These are phyloP conservation scores for Gossypium schwendimanii DNA, from an alignment of 441 rosid genomes.

Conservation along the genomic window DNA sequence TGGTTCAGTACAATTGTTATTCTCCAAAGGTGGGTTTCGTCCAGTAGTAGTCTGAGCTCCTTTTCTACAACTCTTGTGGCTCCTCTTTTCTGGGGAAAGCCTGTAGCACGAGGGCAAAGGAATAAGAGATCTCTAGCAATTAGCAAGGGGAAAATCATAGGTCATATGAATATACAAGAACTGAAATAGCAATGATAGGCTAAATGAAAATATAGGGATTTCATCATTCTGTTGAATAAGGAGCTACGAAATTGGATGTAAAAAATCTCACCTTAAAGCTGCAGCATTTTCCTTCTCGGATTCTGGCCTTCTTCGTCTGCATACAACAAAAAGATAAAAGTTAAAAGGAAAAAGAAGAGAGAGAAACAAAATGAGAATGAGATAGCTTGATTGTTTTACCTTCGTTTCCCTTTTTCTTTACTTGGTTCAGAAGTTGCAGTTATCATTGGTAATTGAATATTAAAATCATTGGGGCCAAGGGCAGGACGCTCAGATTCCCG, in stretches of 20 bases:
- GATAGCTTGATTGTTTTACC: slow-evolving; percentile 28
- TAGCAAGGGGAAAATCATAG: neutral
- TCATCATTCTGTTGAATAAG: neutral
- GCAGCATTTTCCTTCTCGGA: slow-evolving; percentile 21
- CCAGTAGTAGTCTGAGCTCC: neutral
- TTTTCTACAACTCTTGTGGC: slow-evolving; percentile 18
- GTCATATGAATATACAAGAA: slow-evolving; percentile 4
- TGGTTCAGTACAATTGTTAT: neutral
- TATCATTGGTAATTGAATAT: slow-evolving; percentile 26
- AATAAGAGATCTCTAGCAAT: neutral
- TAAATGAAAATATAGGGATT: neutral
- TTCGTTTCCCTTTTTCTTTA: slow-evolving; percentile 31
- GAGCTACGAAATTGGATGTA: neutral
- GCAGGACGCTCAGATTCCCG: slow-evolving; percentile 71
- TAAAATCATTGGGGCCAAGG: slow-evolving; percentile 50
- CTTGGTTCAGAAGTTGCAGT: slow-evolving; percentile 27
- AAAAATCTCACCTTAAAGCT: slow-evolving; percentile 24
- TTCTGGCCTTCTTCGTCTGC: slow-evolving; percentile 20
- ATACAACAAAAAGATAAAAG: neutral
- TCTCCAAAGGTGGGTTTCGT: neutral
- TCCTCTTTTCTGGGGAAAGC: slow-evolving; percentile 15
- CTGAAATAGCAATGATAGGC: neutral
- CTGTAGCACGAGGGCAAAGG: slow-evolving; percentile 18
- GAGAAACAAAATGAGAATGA: neutral
- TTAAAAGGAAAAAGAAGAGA: neutral